Evolutionary conservation across 257 asterid species (phyloP).

Genomic region (Echites panduratus): DNA sequence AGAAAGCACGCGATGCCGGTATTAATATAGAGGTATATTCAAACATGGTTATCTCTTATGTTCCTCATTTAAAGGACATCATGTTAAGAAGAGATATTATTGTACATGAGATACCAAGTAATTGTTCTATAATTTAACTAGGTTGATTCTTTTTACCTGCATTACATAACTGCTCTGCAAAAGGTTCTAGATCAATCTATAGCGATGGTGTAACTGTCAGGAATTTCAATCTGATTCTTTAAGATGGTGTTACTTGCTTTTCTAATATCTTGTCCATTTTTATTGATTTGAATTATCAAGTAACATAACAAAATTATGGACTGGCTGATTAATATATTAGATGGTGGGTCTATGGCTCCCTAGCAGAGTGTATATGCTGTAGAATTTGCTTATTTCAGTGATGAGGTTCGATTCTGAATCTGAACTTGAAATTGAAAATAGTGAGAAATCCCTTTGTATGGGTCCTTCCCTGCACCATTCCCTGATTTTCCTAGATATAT

Average conservation of each 20-base stretch:
- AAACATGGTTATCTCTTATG: background rate
- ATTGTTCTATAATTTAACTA: background rate
- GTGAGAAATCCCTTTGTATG: background rate
- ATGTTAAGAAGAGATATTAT: background rate
- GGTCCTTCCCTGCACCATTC: too few relatives aligned
- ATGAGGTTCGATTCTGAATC: background rate
- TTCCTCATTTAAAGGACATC: background rate
- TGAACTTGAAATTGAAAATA: background rate
- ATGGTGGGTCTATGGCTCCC: background rate
- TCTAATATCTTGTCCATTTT: background rate
- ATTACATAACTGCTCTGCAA: background rate
- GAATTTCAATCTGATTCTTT: background rate
- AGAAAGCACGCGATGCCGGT: slow-evolving; percentile 82
- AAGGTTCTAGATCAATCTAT: background rate
- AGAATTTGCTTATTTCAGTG: background rate
- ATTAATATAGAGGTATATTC: slow-evolving; percentile 56
- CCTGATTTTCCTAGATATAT: too few relatives aligned
- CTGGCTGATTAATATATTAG: background rate
- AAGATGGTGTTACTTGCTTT: background rate
- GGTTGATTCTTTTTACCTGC: background rate
- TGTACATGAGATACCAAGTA: background rate
- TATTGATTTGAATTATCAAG: background rate
- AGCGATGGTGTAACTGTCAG: background rate
- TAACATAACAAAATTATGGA: too few relatives aligned
- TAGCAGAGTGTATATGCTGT: background rate